Evolutionary conservation across 305 asterid species (phyloP).

Genomic region (Fraxinus nigra): DNA sequence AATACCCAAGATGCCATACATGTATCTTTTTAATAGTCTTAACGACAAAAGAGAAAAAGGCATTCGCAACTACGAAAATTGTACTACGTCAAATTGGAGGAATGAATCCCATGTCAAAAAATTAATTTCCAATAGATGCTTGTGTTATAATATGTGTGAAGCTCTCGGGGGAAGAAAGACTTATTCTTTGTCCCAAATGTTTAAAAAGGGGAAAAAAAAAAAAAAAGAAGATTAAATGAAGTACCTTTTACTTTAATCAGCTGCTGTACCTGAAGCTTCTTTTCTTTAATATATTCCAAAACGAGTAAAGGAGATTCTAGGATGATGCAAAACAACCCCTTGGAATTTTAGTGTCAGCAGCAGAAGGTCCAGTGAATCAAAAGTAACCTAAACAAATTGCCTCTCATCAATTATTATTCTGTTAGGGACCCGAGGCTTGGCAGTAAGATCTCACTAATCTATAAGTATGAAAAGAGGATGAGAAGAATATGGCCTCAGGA

Average conservation of each 20-base stretch:
- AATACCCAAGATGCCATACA: neutral
- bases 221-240: slow-evolving; percentile 23
- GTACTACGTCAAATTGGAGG: neutral
- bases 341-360: slow-evolving; percentile 32
- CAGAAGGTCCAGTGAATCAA: slow-evolving; percentile 43
- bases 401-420: slow-evolving; percentile 57
- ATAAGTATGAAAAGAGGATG: slow-evolving; percentile 33
- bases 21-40: neutral
- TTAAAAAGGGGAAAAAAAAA: slow-evolving; percentile 34
- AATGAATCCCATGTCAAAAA: neutral
- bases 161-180: neutral
- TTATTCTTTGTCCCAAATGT: slow-evolving; percentile 40
- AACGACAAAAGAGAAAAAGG: neutral
- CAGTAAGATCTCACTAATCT: slow-evolving; percentile 32
- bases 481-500: slow-evolving; percentile 59
- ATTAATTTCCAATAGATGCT: neutral
- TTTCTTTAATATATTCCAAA: slow-evolving; percentile 70
- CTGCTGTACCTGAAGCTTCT: slow-evolving; percentile 49
- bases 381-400: slow-evolving; percentile 35
- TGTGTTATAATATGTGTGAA: neutral
- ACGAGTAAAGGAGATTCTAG: slow-evolving; percentile 77
- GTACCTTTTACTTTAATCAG: slow-evolving; percentile 44
- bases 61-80: neutral
- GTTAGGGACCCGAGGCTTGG: slow-evolving; percentile 35
- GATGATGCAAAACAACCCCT: slow-evolving; percentile 61